These are phyloP conservation scores for Dendrobium catenatum DNA, from an alignment of 106 monocot genomes.

Conservation along the genomic window DNA sequence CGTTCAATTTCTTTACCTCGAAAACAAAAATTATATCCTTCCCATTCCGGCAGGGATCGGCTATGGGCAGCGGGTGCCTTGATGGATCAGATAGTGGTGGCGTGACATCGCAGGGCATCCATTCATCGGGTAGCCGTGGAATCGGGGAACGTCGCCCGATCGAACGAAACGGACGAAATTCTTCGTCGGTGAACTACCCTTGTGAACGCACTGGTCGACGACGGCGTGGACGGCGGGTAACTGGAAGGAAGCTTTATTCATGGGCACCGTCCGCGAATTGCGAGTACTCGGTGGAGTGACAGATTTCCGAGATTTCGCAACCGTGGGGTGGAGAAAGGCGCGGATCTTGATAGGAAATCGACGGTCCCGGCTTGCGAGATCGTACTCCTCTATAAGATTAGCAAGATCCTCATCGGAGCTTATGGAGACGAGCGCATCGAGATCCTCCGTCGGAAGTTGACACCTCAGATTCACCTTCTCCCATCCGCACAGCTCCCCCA, in stretches of 20 bases:
- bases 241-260: neutral
- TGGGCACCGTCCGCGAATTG: neutral
- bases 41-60: neutral
- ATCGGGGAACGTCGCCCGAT: neutral
- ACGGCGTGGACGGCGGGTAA: neutral
- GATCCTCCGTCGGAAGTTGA: conserved; percentile 78
- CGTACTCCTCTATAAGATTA: conserved; percentile 78
- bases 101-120: neutral
- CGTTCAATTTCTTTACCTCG: conserved; percentile 1
- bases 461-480: conserved; percentile 45
- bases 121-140: neutral
- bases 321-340: conserved; percentile 46
- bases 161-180: neutral
- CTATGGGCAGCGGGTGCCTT: neutral
- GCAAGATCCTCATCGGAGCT: conserved; percentile 71
- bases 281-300: neutral
- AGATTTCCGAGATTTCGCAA: conserved; percentile 1
- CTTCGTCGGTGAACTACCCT: neutral
- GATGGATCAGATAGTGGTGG: neutral
- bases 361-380: conserved; percentile 32
- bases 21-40: neutral
- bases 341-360: conserved; percentile 51
- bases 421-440: conserved; percentile 74
- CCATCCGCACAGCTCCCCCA: conserved; percentile 65
- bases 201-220: neutral